Evolutionary conservation across 305 asterid species (phyloP), one percentile per base, ranked within the genome.

Genomic region (Stenogyne calaminthoides): DNA sequence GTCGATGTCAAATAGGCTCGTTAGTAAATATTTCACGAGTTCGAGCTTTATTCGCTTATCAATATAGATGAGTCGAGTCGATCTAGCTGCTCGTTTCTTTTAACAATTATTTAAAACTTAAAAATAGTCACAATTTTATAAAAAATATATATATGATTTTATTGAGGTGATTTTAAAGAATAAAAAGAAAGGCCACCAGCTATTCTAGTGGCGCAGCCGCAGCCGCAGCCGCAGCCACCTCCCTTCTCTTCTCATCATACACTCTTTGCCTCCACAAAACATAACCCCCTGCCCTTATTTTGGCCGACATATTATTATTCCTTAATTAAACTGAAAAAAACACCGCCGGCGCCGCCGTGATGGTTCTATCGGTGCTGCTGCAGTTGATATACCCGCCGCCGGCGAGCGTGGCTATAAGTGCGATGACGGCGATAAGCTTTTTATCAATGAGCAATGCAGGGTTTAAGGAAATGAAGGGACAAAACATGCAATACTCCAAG

Each of bases 401-500:
- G 44, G 73, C 86, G 25, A 87, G 93, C 63, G 15, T 83, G 54
- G 78, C 76, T 40, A 6, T 92, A 32, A 82, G 71, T 0, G 89
- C 87, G 70, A 87, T 87, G 88, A 80, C 96, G 3, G 76, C 81
- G 4, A 62, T 87, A 57, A 78, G 89, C 14, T 72, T 83, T 34
- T 69, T 70, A 40, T 69, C 83, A 3, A 0, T 85, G 76, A 70
- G 74, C 56, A 83, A 75, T 27, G 85, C 55, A 3, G 98, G 94
- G 12, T 75, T 77, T 80, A 82, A 71, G 86, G 97, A 92, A 71
- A 14, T 54, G 4, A 86, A 67, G 74, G 97, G 96, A 11, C 83
- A 84, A 39, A 67, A 84, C 69, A 63, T 84, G 89, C 86, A 81
- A 49, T 91, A 89, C 74, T 88, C 96, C 18, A 91, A 91, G 83